Evolutionary conservation across 2,329 filamentous ascomycete species (phyloP).

Genomic region (Kalmusia sp.): DNA sequence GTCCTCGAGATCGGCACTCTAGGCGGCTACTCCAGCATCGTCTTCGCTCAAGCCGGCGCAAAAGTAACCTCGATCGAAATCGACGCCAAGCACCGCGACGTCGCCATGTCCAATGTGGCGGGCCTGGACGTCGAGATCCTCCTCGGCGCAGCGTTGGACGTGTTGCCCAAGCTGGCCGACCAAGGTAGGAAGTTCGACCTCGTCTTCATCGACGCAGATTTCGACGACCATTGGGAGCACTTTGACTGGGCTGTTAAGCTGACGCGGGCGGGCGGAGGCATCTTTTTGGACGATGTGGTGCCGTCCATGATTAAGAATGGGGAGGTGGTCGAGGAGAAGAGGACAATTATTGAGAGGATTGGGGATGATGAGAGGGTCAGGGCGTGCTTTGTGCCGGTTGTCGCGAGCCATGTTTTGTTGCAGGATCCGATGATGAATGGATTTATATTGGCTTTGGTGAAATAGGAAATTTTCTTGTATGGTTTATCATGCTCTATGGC

Average conservation of each 20-base stretch:
- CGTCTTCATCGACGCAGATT: constrained; percentile 59
- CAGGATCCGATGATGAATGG: constrained; percentile 43
- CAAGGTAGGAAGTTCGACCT: constrained; percentile 54
- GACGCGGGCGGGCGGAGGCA: constrained; percentile 41
- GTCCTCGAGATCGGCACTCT: constrained; percentile 60
- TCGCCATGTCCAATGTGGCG: constrained; percentile 54
- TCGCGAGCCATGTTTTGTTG: constrained; percentile 36
- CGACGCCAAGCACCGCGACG: constrained; percentile 50
- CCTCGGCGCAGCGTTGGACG: constrained; percentile 51
- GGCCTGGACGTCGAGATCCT: constrained; percentile 53
- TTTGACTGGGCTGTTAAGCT: constrained; percentile 53
- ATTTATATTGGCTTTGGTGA: constrained; percentile 44
- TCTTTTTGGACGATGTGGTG: constrained; percentile 58
- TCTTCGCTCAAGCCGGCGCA: constrained; percentile 50
- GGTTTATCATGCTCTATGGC: too few relatives aligned
- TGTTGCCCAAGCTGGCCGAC: constrained; percentile 45
- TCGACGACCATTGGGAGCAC: constrained; percentile 53
- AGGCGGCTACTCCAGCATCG: constrained; percentile 59
- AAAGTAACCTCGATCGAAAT: constrained; percentile 59
- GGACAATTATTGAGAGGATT: constrained; percentile 42
- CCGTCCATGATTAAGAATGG: constrained; percentile 35
- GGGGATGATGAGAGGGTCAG: constrained; percentile 47
- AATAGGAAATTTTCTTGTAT: too few relatives aligned
- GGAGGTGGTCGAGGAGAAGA: constrained; percentile 26
- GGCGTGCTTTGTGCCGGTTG: constrained; percentile 49